These are phyloP conservation scores for Nicotiana sylvestris DNA, from an alignment of 257 asterid genomes.

Conservation along the genomic window DNA sequence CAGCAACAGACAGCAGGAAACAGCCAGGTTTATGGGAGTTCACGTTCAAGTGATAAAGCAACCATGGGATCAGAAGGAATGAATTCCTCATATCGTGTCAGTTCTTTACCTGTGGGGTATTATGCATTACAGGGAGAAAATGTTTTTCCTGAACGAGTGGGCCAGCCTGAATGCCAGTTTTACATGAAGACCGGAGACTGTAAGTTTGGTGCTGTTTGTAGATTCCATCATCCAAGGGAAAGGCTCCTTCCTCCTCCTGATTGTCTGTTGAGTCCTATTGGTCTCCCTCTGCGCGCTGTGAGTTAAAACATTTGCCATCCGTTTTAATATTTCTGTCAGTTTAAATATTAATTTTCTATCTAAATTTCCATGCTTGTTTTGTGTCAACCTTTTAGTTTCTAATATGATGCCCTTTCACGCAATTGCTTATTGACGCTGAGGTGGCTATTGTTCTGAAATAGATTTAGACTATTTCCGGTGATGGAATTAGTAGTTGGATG, in stretches of 20 bases:
- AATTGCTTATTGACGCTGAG: too few relatives aligned
- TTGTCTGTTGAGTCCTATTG: constrained; percentile 78
- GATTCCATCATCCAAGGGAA: constrained; percentile 93
- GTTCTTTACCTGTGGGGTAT: constrained; percentile 60
- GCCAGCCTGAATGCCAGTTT: constrained; percentile 92
- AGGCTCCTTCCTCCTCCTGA: constrained; percentile 80
- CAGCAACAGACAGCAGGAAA: constrained; percentile 58
- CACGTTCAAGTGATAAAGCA: constrained; percentile 46
- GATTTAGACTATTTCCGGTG: too few relatives aligned
- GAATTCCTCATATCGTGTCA: constrained; percentile 43
- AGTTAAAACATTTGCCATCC: constrained; percentile 22
- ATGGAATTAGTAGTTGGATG: too few relatives aligned
- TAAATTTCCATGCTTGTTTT: neutral
- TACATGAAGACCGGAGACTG: constrained; percentile 98
- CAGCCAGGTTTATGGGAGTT: constrained; percentile 42
- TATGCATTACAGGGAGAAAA: constrained; percentile 71
- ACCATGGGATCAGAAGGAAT: constrained; percentile 48
- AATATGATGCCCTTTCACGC: too few relatives aligned
- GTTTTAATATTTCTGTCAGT: neutral
- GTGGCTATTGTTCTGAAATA: too few relatives aligned
- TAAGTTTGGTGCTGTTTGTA: constrained; percentile 91
- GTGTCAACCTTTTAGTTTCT: too few relatives aligned
- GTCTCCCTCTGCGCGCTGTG: constrained; percentile 94
- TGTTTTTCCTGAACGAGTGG: constrained; percentile 92
- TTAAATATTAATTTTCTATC: neutral